phyloP scores from a whole-genome alignment of 2,329 filamentous ascomycete species.

The Beauveria rudraprayagi region DNA sequence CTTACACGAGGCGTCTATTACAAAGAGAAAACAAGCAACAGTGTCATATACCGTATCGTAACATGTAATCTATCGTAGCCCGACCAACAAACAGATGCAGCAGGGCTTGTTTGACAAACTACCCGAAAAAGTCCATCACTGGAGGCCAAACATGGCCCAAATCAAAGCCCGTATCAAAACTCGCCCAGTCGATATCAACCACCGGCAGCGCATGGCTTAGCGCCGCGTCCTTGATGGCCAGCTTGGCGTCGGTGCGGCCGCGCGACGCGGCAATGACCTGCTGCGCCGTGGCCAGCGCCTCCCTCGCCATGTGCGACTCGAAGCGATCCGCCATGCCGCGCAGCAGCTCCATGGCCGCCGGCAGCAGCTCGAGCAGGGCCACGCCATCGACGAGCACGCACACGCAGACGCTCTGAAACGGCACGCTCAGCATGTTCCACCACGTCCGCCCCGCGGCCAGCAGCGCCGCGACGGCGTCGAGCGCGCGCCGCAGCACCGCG shows the following conservation, averaged over 20 bases:
- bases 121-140: background rate
- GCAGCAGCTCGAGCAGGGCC: slow-evolving; percentile 9
- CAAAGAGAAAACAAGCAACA: too few species aligned
- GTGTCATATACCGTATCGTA: too few species aligned
- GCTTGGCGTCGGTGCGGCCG: background rate
- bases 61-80: too few species aligned
- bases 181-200: background rate
- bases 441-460: slow-evolving; percentile 5
- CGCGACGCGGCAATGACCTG: background rate
- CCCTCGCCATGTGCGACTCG: slow-evolving; percentile 12
- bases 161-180: background rate
- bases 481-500: slow-evolving; percentile 2
- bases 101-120: background rate
- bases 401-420: slow-evolving; percentile 14
- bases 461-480: background rate
- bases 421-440: slow-evolving; percentile 14
- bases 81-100: too few species aligned
- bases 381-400: slow-evolving; percentile 8
- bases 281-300: slow-evolving; percentile 14
- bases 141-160: background rate
- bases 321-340: slow-evolving; percentile 7
- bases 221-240: slow-evolving; percentile 1
- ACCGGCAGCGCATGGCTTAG: slow-evolving; percentile 1
- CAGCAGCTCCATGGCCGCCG: slow-evolving; percentile 9
- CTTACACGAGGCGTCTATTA: too few species aligned